Conservation (phyloP, 352 stramenopile species). For the Phytopythium vexans region DNA sequence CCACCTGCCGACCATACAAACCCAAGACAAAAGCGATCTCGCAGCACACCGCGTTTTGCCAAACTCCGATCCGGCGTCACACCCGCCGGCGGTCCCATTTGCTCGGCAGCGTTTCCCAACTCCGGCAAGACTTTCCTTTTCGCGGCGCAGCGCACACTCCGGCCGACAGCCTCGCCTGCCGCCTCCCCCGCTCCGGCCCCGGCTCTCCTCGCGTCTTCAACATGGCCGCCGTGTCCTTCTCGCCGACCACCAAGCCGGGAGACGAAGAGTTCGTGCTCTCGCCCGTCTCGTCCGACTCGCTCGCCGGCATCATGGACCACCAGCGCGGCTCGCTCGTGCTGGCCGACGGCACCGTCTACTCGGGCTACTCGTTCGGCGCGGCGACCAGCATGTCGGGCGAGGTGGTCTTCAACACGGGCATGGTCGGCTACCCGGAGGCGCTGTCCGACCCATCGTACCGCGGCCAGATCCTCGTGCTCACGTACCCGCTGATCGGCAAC, state of each 20-base stretch:
- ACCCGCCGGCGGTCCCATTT: constrained; percentile 2
- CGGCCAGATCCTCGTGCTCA: constrained; percentile 97
- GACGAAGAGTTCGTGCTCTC: constrained; percentile 21
- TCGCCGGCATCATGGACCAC: constrained; percentile 38
- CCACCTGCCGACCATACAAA: constrained; percentile 11
- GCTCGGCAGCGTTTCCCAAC: neutral
- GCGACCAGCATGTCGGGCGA: constrained; percentile 88
- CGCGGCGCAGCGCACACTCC: constrained; percentile 32
- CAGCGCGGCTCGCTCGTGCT: constrained; percentile 67
- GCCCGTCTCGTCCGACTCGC: constrained; percentile 39
- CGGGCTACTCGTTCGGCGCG: constrained; percentile 92
- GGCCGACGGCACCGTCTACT: constrained; percentile 81
- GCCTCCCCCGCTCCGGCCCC: constrained; percentile 8
- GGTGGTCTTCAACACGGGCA: constrained; percentile 98
- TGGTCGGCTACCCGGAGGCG: constrained; percentile 98
- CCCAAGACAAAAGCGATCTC: constrained; percentile 10
- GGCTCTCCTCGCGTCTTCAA: constrained; percentile 14
- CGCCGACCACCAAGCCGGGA: constrained; percentile 6
- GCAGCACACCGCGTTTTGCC: constrained; percentile 4
- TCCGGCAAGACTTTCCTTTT: constrained; percentile 39
- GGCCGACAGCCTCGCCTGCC: neutral
- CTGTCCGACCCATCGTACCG: constrained; percentile 98
- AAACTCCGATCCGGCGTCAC: neutral
- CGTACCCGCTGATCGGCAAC: constrained; percentile 97
- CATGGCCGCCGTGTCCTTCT: constrained; percentile 41